Base-by-base conservation (phyloP, 1,284 basidiomycete genomes). In the Thecaphora thlaspeos region DNA sequence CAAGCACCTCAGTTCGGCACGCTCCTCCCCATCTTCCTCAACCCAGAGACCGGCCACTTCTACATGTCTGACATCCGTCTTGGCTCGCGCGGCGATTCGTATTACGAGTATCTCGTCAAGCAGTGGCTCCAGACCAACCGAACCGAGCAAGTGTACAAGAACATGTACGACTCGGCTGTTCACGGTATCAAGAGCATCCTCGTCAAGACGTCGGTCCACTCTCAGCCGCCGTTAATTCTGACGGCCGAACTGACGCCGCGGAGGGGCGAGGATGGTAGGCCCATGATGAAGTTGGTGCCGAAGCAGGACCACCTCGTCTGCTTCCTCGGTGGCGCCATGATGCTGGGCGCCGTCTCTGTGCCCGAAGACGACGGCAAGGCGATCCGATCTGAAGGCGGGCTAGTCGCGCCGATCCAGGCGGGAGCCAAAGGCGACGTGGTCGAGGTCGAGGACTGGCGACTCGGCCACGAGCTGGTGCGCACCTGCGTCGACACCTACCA, bases 281-380 rank as follows among this genome's bases (percentile, higher is more conserved):
- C 44, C 8, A 52, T 37, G 28, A 69, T 70, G 59, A 39, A 41
- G 22, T 80, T 88, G 15, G 81, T 83, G 1, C 88, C 88, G 15
- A 94, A 95, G 79, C 93, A 97, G 80, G 93, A 97, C 77, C 93
- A 96, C 78, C 84, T 97, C 19, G 92, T 91, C 1, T 96, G 93
- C 79, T 97, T 96, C 85, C 80, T 96, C 41, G 91, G 88, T 32
- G 92, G 91, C 5, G 88, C 89, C 2, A 84, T 96, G 66, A 87
- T 96, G 83, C 84, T 96, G 7, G 91, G 93, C 19, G 88, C 91
- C 14, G 55, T 55, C 11, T 61, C 58, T 8, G 24, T 34, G 0
- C 24, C 46, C 2, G 64, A 68, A 46, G 46, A 51, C 28, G 54
- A 58, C 28, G 68, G 55, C 2, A 47, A 51, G 18, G 26, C n/a